phyloP scores from a whole-genome alignment of 257 asterid genomes.

The Penstemon newberryi region DNA sequence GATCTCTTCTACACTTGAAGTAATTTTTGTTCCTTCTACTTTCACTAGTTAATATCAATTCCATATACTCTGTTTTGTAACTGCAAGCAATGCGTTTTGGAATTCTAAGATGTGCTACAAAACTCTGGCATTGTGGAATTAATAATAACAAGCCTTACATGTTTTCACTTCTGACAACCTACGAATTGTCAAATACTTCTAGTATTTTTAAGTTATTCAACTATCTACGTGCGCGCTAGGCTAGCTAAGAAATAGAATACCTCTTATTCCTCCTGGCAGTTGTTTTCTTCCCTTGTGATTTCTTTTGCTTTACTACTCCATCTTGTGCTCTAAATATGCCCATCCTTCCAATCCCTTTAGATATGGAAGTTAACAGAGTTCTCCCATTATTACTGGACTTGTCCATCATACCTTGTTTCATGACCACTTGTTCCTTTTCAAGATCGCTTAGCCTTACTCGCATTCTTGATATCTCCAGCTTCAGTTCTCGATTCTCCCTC shows the following conservation, averaged over 20 bases:
- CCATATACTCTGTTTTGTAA: no score
- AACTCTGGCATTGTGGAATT: no score
- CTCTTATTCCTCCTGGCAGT: conserved; percentile 43
- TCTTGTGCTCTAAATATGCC: conserved; percentile 49
- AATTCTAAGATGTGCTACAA: no score
- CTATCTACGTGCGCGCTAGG: no score
- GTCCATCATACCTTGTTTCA: conserved; percentile 71
- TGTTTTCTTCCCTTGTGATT: conserved; percentile 35
- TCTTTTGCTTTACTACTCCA: conserved; percentile 46
- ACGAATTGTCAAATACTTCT: no score
- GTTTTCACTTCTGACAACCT: no score
- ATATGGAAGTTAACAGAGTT: conserved; percentile 55
- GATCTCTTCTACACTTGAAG: neutral
- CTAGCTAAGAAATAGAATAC: conserved; percentile 36
- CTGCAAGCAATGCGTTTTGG: no score
- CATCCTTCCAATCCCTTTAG: conserved; percentile 58
- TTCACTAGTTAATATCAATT: neutral
- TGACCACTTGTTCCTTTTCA: conserved; percentile 63
- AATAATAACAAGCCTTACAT: no score
- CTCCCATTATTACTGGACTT: conserved; percentile 52
- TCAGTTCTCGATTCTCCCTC: conserved; percentile 65
- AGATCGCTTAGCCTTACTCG: conserved; percentile 62
- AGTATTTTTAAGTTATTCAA: no score
- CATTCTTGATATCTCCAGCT: conserved; percentile 72
- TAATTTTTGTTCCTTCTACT: neutral